Evolutionary conservation across 305 asterid species (phyloP).

Genomic region (Lippia alba): DNA sequence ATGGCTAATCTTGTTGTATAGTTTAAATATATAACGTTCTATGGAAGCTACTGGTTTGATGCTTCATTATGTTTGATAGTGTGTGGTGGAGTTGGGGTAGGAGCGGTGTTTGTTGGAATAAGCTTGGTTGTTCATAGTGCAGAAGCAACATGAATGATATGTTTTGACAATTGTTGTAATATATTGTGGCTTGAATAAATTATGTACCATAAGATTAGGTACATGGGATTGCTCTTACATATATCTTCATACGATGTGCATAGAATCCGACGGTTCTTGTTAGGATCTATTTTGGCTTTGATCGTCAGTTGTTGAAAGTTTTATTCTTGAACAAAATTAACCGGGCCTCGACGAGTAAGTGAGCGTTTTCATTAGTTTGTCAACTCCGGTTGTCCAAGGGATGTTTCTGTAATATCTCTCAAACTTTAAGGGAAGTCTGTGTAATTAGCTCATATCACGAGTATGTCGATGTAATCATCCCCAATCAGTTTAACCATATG

Average conservation of each 20-base stretch:
- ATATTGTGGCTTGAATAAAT: conserved; percentile 41
- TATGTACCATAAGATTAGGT: conserved; percentile 29
- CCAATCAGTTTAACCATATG: too few species aligned
- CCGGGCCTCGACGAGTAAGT: too few species aligned
- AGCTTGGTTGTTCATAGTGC: conserved; percentile 13
- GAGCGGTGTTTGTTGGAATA: conserved; percentile 23
- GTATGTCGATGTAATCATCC: too few species aligned
- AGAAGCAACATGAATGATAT: conserved; percentile 16
- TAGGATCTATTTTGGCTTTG: too few species aligned
- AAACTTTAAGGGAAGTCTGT: too few species aligned
- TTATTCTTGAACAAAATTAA: too few species aligned
- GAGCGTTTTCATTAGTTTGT: too few species aligned
- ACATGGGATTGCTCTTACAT: conserved; percentile 24
- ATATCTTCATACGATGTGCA: neutral
- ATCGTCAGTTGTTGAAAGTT: too few species aligned
- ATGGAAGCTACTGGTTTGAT: conserved; percentile 21
- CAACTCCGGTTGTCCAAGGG: too few species aligned
- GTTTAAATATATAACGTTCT: conserved; percentile 23
- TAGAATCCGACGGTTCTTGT: too few species aligned
- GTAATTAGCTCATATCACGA: too few species aligned
- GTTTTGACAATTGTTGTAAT: conserved; percentile 32
- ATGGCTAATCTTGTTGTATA: conserved; percentile 31
- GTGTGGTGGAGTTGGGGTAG: neutral
- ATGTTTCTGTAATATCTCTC: too few species aligned
- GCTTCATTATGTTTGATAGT: conserved; percentile 23